Base-by-base conservation (phyloP, 2,329 filamentous ascomycete genomes). In the Colletotrichum tropicale region DNA sequence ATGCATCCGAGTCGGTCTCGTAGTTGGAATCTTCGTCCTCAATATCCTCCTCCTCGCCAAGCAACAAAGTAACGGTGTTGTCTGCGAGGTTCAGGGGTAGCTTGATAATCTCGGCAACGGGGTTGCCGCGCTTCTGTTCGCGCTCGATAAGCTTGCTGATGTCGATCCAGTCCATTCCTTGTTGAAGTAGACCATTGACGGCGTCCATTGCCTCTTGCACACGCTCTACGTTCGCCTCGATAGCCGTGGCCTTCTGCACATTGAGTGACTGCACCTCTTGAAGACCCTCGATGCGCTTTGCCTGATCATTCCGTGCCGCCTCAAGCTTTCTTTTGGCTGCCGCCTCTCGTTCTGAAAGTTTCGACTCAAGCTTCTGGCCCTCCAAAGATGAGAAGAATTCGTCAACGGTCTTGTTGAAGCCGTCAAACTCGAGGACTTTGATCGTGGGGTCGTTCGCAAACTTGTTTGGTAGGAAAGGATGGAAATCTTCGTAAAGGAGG, bases 321-420 rank as follows among this genome's bases (percentile, higher is more conserved):
- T 98, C 95, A 5, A 99, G 88, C 83, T 98, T 98, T 81, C 92
- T 92, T 84, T 93, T 94, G 5, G 97, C 97, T 6, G 90, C 89
- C 24, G 94, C 92, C 83, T 99, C 96, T 65, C 94, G 92, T 83
- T 98, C 96, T 6, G 92, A 92, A 6, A 98, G 86, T 69, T 93
- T 91, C 2, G 95, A 98, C 83, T 98, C 94, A 1, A 98, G 89
- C 82, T 95, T 98, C 82, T 98, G 96, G 0, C 96, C 95, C 85
- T 99, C 97, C 30, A 98, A 91, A 0, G 96, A 98, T 0, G 97
- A 98, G 84, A 98, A 98, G 86, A 98, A 99, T 79, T 98, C 95
- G 82, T 99, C 97, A 0, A 98, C 96, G 0, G 96, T 97, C 81
- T 94, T 94, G 84, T 98, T 98, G 87, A 98, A 98, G 12, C 93